phyloP scores from a whole-genome alignment of 2,329 filamentous ascomycete genomes.

The Exutisphaerella laricina region DNA sequence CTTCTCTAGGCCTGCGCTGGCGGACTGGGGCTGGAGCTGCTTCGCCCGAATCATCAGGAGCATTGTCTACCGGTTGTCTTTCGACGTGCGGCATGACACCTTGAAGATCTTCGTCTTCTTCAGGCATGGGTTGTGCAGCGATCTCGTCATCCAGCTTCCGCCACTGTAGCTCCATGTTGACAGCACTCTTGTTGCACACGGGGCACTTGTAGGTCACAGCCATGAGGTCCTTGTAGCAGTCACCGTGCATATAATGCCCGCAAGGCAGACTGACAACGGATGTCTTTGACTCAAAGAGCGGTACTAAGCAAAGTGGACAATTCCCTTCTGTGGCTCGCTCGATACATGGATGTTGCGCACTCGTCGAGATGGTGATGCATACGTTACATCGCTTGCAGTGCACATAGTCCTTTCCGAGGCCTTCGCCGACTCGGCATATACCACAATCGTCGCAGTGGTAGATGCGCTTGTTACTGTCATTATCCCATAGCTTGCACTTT shows the following conservation, averaged over 20 bases:
- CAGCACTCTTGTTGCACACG: slow-evolving; percentile 91
- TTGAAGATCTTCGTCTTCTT: slow-evolving; percentile 32
- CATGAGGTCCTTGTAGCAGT: slow-evolving; percentile 84
- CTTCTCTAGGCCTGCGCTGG: slow-evolving; percentile 41
- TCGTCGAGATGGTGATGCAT: slow-evolving; percentile 84
- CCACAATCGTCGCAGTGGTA: slow-evolving; percentile 97
- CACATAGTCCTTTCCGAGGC: slow-evolving; percentile 92
- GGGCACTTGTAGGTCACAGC: slow-evolving; percentile 90
- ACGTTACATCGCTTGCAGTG: slow-evolving; percentile 98
- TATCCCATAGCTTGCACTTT: slow-evolving; percentile 96
- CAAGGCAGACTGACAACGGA: slow-evolving; percentile 92
- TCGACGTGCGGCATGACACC: slow-evolving; percentile 24
- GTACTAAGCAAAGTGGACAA: slow-evolving; percentile 94
- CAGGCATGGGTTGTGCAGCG: slow-evolving; percentile 83
- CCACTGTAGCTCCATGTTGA: slow-evolving; percentile 96
- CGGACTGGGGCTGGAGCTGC: neutral
- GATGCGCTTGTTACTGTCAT: slow-evolving; percentile 81
- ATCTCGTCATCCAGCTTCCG: slow-evolving; percentile 85
- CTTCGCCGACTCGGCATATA: slow-evolving; percentile 85
- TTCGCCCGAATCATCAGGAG: neutral
- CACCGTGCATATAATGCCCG: slow-evolving; percentile 90
- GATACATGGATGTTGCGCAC: slow-evolving; percentile 84
- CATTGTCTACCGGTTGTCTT: slow-evolving; percentile 5
- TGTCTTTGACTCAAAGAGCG: slow-evolving; percentile 86
- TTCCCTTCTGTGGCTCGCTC: slow-evolving; percentile 92